phyloP scores from a whole-genome alignment of 306 rosid species.

The Cicer yamashitae region DNA sequence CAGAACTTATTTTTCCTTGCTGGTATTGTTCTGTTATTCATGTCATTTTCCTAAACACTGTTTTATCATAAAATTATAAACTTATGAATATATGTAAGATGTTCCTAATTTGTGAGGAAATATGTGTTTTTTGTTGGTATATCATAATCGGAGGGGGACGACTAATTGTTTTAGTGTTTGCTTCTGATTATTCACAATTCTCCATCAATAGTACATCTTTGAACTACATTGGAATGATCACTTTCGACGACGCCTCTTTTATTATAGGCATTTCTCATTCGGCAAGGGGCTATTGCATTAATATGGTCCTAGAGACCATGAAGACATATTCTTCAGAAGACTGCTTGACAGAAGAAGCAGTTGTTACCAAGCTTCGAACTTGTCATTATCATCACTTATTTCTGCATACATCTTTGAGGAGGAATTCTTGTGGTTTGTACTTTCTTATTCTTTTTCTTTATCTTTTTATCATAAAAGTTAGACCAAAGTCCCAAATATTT shows the following conservation, averaged over 20 bases:
- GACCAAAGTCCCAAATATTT: background rate
- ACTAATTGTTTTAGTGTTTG: background rate
- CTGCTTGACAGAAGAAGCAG: conserved; percentile 96
- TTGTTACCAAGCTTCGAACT: conserved; percentile 90
- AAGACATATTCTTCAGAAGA: conserved; percentile 83
- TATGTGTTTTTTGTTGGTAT: background rate
- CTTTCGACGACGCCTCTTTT: conserved; percentile 34
- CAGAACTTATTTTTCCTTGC: background rate
- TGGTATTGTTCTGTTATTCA: background rate
- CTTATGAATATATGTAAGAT: background rate
- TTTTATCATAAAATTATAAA: background rate
- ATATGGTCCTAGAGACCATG: conserved; percentile 85
- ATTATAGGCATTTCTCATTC: conserved; percentile 83
- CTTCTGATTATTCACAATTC: background rate
- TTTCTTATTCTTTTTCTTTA: conserved; percentile 16
- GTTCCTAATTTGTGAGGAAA: background rate
- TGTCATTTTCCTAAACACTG: background rate
- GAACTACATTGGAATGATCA: conserved; percentile 18
- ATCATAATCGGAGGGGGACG: background rate
- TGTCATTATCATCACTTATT: conserved; percentile 86
- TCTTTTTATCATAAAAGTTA: background rate
- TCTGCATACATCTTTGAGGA: conserved; percentile 79
- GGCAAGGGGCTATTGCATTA: conserved; percentile 93
- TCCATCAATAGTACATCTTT: conserved; percentile 23
- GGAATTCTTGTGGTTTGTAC: conserved; percentile 72